Base-by-base conservation (phyloP, 2,329 filamentous ascomycete species). In the Curvularia verruculosa region DNA sequence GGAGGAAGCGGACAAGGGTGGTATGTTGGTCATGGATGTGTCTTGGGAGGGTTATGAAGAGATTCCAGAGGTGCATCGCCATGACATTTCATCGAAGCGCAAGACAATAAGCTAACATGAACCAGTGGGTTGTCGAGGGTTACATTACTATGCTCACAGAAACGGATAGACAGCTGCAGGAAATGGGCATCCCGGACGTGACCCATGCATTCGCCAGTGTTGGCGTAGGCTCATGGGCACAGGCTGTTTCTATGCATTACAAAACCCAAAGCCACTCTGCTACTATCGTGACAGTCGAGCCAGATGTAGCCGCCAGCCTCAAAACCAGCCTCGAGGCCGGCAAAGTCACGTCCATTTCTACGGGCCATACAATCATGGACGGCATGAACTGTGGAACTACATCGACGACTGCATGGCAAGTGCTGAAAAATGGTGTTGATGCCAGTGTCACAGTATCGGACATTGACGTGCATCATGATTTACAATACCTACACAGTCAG, bases 61-160 rank as follows among this genome's bases (percentile, higher is more conserved):
- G 37, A 83, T 92, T 5, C 89, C 90, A 0, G 72, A 80, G 74
- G 84, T 84, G 53, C 58, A 13, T n/a, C 74, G 58, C 5, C n/a
- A n/a, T 13, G 26, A 21, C 12, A 24, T 12, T 39, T 12, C 13
- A 48, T 2, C 13, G 21, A 12, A 18, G 37, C n/a, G 10, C 31
- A 15, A 19, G 19, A 36, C 5, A 36, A 46, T 49, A 47, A 54
- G 36, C 68, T 56, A 36, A 61, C 34, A 1, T 23, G 1, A n/a
- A 41, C 12, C 45, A 84, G 73, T 92, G 88, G 86, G 89, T 93
- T 21, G 88, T 92, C 0, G 86, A 94, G 58, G 91, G 91, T 0
- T 95, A 94, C 66, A 81, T 81, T 4, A 92, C 89, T 0, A 88
- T 93, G 83, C 78, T 93, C 59, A 72, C 76, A 3, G 91, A 95